Percentiles rank a stretch among this genome's conserved stretches.
Evolutionary conservation across 2,329 filamentous ascomycete species (phyloP).

Genomic region (Neofusicoccum laricinum): DNA sequence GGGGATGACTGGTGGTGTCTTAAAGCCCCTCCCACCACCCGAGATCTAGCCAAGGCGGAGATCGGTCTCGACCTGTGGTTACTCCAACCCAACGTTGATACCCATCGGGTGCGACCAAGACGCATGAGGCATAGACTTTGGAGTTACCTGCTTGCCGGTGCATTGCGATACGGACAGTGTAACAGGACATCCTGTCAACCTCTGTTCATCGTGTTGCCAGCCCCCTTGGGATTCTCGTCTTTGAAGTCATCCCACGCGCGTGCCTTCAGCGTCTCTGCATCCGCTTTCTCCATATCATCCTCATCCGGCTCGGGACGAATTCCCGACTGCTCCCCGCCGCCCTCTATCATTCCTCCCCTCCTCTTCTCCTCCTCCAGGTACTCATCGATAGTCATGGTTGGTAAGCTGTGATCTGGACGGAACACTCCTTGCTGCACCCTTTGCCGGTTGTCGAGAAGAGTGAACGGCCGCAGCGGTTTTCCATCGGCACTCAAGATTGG

Average conservation of each 20-base stretch:
- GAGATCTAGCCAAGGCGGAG: conserved; percentile 1
- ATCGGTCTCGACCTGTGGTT: not conserved
- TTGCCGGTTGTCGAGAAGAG: conserved; percentile 72
- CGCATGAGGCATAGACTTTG: not conserved
- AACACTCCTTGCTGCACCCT: conserved; percentile 80
- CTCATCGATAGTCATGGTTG: conserved; percentile 97
- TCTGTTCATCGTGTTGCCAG: conserved; percentile 80
- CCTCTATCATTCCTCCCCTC: conserved; percentile 85
- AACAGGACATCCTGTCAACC: conserved; percentile 40
- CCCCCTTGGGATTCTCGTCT: conserved; percentile 82
- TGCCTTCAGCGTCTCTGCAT: conserved; percentile 89
- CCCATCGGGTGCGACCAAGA: not conserved
- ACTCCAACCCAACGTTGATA: not conserved
- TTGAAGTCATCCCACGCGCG: conserved; percentile 92
- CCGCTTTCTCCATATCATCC: conserved; percentile 83
- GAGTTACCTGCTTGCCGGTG: not conserved
- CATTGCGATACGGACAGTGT: not conserved
- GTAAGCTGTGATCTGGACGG: conserved; percentile 83
- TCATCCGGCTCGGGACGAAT: conserved; percentile 74
- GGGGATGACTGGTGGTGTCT: not conserved
- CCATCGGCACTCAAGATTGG: conserved; percentile 76
- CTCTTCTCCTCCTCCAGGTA: conserved; percentile 88
- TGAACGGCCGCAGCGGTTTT: conserved; percentile 88
- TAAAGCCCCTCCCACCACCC: not conserved
- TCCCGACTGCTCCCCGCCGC: conserved; percentile 74